Base-by-base conservation (phyloP, 148 eudicot genomes). In the Rheum nobile region DNA sequence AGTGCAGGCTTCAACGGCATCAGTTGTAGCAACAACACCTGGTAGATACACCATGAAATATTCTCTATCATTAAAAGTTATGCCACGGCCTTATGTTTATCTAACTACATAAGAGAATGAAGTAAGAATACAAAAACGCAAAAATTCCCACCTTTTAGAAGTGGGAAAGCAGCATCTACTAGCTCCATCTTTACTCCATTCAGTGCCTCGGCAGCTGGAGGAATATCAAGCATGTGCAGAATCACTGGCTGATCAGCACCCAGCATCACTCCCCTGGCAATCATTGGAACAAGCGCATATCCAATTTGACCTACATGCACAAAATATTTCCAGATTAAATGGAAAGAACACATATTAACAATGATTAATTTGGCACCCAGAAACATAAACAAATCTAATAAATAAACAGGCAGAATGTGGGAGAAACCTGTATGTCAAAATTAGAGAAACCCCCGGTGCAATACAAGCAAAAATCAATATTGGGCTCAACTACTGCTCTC, bases 1-100 rank as follows among this genome's bases (percentile, higher is more conserved):
- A 75, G 93, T 85, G 90, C 97, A 92, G 38, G 93, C 97, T 86
- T 92, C 96, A 75, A 78, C 91, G 74, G 75, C 97, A 85, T 92
- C 96, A 67, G 93, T 90, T 73, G 97, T 90, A 38, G 97, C 96
- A 82, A 92, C 93, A 82, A 92, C 93, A 85, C 97, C 97, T 91
- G 81, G 67, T 48, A 48, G 69, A 65, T 34, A 0, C 21, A 65
- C 70, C 70, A 65, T 16, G 6, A 63, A n/a, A 16, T 29, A 32
- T 31, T 5, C 19, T 63, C n/a, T 21, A 8, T 63, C n/a, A 32
- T 63, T 13, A 14, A 29, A 63, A 14, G 6, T 16, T 32, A 63
- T 4, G 17, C 67, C 67, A 59, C 16, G 10, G 14, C 16, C 28
- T 9, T 59, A 59, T 13, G 17, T 59, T 59, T 59, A 65, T 65